phyloP scores from a whole-genome alignment of 768 basidiomycete genomes.

The Amanita thiersii region DNA sequence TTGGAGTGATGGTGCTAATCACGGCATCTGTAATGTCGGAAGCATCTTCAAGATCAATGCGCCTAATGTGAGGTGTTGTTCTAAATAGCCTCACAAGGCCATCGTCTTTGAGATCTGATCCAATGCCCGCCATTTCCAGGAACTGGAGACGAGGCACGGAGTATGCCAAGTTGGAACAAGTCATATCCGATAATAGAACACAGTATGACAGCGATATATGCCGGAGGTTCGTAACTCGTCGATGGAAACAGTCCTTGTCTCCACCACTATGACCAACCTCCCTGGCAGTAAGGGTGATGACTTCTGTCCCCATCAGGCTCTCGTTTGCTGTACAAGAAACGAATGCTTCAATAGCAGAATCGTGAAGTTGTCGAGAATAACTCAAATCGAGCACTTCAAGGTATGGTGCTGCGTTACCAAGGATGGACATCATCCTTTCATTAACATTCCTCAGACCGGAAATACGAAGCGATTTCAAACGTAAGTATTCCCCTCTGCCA shows the following conservation, averaged over 20 bases:
- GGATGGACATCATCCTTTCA: conserved; percentile 51
- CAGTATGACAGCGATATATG: conserved; percentile 74
- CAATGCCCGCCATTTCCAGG: conserved; percentile 74
- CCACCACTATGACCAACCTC: conserved; percentile 57
- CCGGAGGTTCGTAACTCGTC: conserved; percentile 60
- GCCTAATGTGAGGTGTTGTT: conserved; percentile 63
- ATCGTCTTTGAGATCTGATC: conserved; percentile 56
- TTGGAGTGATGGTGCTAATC: conserved; percentile 56
- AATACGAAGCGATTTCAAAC: conserved; percentile 54
- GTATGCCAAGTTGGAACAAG: conserved; percentile 65
- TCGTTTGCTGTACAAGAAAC: conserved; percentile 43
- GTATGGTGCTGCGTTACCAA: conserved; percentile 62
- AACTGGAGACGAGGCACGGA: conserved; percentile 66
- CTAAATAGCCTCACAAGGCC: conserved; percentile 67
- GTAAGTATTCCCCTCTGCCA: conserved; percentile 37
- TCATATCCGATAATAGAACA: conserved; percentile 60
- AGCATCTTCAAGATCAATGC: conserved; percentile 85
- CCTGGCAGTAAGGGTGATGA: conserved; percentile 47
- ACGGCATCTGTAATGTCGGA: conserved; percentile 64
- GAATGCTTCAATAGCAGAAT: conserved; percentile 69
- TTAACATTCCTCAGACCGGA: conserved; percentile 57
- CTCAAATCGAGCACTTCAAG: conserved; percentile 79
- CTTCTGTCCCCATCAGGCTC: conserved; percentile 27
- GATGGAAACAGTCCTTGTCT: conserved; percentile 38
- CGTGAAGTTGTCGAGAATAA: conserved; percentile 62